These are phyloP conservation scores for Neobulgaria alba DNA, from an alignment of 2,329 filamentous ascomycete species.

Conservation along the genomic window DNA sequence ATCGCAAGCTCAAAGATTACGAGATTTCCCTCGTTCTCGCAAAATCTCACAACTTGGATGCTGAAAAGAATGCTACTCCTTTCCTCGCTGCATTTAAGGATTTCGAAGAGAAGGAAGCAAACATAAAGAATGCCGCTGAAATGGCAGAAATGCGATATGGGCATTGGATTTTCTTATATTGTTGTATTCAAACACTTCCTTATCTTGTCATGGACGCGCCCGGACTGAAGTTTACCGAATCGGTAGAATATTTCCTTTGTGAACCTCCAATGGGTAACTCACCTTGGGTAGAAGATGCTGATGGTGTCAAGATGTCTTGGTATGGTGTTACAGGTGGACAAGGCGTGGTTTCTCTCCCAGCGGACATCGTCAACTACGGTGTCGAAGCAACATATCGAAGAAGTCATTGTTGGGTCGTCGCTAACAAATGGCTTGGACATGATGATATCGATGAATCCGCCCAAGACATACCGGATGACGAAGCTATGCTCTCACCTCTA, in stretches of 20 bases:
- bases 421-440: conserved; percentile 46
- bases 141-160: conserved; percentile 64
- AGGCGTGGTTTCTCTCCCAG: conserved; percentile 52
- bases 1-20: conserved; percentile 66
- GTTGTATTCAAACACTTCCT: conserved; percentile 66
- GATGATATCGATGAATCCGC: neutral
- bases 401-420: conserved; percentile 60
- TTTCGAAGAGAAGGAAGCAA: conserved; percentile 62
- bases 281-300: conserved; percentile 61
- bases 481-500: conserved; percentile 1
- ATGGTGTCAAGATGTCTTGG: conserved; percentile 58
- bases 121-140: conserved; percentile 55
- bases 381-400: conserved; percentile 60
- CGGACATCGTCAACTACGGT: conserved; percentile 52
- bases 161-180: conserved; percentile 76
- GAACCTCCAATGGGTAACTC: conserved; percentile 62
- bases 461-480: neutral
- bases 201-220: conserved; percentile 72
- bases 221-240: conserved; percentile 57
- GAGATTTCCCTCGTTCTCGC: conserved; percentile 71
- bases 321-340: conserved; percentile 63
- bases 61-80: conserved; percentile 43
- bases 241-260: conserved; percentile 76
- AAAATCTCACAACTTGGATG: conserved; percentile 73
- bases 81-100: conserved; percentile 64